Conservation (phyloP, 257 asterid species). For the Primulina eburnea region DNA sequence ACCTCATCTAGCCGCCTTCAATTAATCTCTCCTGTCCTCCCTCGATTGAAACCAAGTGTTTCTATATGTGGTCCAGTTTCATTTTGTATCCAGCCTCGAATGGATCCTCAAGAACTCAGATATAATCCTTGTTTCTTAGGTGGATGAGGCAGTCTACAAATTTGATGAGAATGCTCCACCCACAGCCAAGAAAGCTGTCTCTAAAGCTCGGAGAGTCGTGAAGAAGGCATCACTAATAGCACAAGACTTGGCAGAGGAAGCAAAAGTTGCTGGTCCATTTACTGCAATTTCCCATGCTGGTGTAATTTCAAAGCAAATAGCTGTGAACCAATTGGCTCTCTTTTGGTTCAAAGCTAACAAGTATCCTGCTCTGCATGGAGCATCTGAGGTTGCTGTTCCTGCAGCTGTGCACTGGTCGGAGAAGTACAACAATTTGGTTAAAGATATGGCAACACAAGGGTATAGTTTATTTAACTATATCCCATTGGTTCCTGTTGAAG, state of each 20-base stretch:
- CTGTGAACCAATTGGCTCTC: conserved; percentile 24
- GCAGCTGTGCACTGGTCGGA: conserved; percentile 29
- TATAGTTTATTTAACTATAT: conserved; percentile 28
- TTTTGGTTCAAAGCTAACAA: conserved; percentile 24
- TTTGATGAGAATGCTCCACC: conserved; percentile 40
- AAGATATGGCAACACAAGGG: conserved; percentile 34
- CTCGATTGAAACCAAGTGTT: neutral
- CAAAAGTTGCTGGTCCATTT: conserved; percentile 29
- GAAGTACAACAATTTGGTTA: conserved; percentile 35
- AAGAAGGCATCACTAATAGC: conserved; percentile 27
- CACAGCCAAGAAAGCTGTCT: conserved; percentile 29
- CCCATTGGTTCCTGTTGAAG: conserved; percentile 44
- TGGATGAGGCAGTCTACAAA: conserved; percentile 27
- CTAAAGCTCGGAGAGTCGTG: conserved; percentile 13
- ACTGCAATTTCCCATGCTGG: conserved; percentile 30
- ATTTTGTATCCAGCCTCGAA: neutral
- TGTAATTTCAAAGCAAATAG: conserved; percentile 30
- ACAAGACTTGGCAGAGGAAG: conserved; percentile 28
- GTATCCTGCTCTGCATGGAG: conserved; percentile 25
- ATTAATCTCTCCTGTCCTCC: neutral
- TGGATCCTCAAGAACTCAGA: neutral
- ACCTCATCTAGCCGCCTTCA: neutral
- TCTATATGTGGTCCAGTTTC: neutral
- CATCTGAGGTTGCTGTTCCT: conserved; percentile 29
- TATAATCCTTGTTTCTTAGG: conserved; percentile 21